These are phyloP conservation scores for Hypomontagnella monticulosa DNA, from an alignment of 495 filamentous ascomycete genomes.

Conservation along the genomic window DNA sequence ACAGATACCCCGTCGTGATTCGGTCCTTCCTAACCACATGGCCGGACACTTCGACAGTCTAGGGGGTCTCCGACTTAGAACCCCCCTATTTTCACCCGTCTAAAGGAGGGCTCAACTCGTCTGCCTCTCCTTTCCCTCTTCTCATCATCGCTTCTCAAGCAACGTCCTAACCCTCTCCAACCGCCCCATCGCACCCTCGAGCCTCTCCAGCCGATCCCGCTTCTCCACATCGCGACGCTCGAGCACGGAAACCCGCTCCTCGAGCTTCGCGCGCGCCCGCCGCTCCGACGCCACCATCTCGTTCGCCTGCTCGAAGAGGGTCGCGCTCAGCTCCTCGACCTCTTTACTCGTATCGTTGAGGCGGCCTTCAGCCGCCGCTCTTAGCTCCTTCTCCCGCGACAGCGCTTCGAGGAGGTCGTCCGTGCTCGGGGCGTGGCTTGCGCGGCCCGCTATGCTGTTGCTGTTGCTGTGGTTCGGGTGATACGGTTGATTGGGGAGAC, in stretches of 20 bases:
- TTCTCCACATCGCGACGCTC: slow-evolving; percentile 78
- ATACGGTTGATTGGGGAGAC: slow-evolving; percentile 30
- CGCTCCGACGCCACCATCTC: slow-evolving; percentile 96
- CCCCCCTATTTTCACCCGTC: no score
- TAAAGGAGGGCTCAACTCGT: no score
- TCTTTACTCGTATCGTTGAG: slow-evolving; percentile 77
- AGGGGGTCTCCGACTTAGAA: no score
- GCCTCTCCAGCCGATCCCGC: slow-evolving; percentile 70
- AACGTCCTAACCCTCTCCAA: slow-evolving; percentile 76
- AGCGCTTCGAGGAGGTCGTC: slow-evolving; percentile 76
- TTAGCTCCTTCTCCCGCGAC: slow-evolving; percentile 73
- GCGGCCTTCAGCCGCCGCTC: slow-evolving; percentile 77
- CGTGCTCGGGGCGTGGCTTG: slow-evolving; percentile 33
- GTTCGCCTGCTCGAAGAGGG: slow-evolving; percentile 92
- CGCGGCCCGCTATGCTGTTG: not conserved
- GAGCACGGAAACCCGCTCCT: slow-evolving; percentile 75
- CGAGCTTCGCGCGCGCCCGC: slow-evolving; percentile 78
- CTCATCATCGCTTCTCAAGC: slow-evolving; percentile 48
- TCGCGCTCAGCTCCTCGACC: slow-evolving; percentile 87
- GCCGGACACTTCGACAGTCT: not conserved
- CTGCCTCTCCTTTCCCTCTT: no score
- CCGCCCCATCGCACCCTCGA: slow-evolving; percentile 82
- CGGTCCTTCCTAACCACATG: not conserved
- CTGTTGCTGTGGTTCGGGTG: slow-evolving; percentile 21
- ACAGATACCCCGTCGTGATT: not conserved